phyloP scores from a whole-genome alignment of 345 rosid species.

The Dipteronia sinensis region DNA sequence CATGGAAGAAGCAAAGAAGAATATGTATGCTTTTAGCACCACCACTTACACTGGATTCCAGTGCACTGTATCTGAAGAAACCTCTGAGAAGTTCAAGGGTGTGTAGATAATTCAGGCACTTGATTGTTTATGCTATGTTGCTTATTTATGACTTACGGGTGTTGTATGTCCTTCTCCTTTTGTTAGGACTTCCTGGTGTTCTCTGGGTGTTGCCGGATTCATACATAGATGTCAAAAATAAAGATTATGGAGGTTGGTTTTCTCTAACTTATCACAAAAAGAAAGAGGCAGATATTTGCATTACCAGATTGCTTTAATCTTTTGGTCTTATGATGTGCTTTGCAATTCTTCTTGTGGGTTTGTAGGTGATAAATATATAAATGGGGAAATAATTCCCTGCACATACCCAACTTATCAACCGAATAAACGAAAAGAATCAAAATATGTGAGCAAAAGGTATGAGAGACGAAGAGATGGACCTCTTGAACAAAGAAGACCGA shows the following conservation, averaged over 20 bases:
- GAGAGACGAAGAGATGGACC: constrained; percentile 89
- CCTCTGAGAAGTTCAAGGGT: constrained; percentile 95
- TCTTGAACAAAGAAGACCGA: constrained; percentile 61
- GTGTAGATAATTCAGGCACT: background rate
- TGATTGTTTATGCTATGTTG: background rate
- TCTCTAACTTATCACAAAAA: background rate
- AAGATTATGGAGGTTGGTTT: constrained; percentile 90
- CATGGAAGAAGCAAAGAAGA: constrained; percentile 97
- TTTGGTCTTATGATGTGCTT: background rate
- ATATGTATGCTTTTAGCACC: constrained; percentile 94
- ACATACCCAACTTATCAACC: constrained; percentile 95
- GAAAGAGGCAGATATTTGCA: background rate
- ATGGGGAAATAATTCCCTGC: constrained; percentile 93
- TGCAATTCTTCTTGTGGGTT: background rate
- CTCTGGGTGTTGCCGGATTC: constrained; percentile 98
- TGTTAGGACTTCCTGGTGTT: constrained; percentile 92
- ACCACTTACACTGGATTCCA: constrained; percentile 95
- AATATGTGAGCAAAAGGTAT: constrained; percentile 64
- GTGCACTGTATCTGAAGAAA: constrained; percentile 80
- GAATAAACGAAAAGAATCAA: constrained; percentile 61
- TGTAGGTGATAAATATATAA: constrained; percentile 86
- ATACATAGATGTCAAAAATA: constrained; percentile 95
- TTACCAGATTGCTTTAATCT: background rate
- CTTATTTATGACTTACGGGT: background rate
- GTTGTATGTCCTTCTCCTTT: background rate